A percentile compares a stretch with the other conserved stretches of the same genome.
Conservation (phyloP, 768 basidiomycete species). For the Russula sp. region DNA sequence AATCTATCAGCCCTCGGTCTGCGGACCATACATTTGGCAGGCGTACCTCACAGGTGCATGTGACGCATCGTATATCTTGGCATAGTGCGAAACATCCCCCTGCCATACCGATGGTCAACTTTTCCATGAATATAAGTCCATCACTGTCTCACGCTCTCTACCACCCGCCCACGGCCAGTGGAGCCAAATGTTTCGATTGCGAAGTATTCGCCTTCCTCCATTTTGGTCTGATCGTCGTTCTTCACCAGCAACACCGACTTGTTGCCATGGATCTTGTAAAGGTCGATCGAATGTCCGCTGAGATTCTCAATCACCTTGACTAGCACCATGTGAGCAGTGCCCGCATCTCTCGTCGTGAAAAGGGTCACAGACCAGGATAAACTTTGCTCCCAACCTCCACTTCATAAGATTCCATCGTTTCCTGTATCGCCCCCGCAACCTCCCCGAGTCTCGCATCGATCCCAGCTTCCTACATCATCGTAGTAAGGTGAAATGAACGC, state of each 20-base stretch:
- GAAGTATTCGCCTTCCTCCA: slow-evolving; percentile 99
- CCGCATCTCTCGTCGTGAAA: background rate
- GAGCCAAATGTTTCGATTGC: slow-evolving; percentile 99
- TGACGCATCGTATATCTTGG: slow-evolving; percentile 65
- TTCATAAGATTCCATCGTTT: slow-evolving; percentile 99
- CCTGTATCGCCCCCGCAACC: slow-evolving; percentile 87
- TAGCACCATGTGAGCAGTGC: slow-evolving; percentile 37
- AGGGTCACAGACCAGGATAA: slow-evolving; percentile 57
- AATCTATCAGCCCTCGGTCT: slow-evolving; percentile 18
- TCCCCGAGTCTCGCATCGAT: slow-evolving; percentile 95
- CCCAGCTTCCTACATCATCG: slow-evolving; percentile 72
- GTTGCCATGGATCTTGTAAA: slow-evolving; percentile 88
- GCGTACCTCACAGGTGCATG: slow-evolving; percentile 68
- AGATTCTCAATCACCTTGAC: slow-evolving; percentile 94
- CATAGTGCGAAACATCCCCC: slow-evolving; percentile 96
- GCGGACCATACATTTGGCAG: background rate
- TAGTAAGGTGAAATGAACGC: slow-evolving; percentile 13
- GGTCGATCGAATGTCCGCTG: slow-evolving; percentile 90
- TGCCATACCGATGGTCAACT: slow-evolving; percentile 35
- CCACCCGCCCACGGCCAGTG: slow-evolving; percentile 86
- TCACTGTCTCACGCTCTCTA: slow-evolving; percentile 61
- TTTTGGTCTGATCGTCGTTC: slow-evolving; percentile 87
- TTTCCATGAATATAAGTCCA: background rate
- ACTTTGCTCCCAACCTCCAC: slow-evolving; percentile 87
- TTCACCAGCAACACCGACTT: slow-evolving; percentile 91